These are phyloP conservation scores for Phylloporus sp. DNA, from an alignment of 768 basidiomycete species.

Conservation along the genomic window DNA sequence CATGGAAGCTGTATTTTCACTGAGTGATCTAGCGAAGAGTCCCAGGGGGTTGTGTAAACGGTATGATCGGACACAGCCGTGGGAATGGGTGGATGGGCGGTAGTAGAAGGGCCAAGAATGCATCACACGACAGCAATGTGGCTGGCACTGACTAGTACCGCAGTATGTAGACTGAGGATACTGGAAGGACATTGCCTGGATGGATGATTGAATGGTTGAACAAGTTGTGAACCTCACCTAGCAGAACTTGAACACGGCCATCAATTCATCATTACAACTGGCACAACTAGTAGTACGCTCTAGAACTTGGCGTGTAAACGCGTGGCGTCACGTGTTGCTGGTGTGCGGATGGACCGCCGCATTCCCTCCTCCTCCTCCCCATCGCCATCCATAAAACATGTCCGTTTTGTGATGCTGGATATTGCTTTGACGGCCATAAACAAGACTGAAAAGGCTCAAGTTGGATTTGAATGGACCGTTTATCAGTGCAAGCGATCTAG, in stretches of 20 bases:
- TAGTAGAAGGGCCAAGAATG: too few relatives aligned
- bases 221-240: too few relatives aligned
- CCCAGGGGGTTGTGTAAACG: conserved; percentile 2
- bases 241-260: too few relatives aligned
- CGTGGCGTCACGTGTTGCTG: not conserved
- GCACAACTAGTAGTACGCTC: too few relatives aligned
- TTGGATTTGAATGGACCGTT: too few relatives aligned
- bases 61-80: not conserved
- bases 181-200: too few relatives aligned
- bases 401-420: not conserved
- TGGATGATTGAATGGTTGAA: too few relatives aligned
- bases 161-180: not conserved
- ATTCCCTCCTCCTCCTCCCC: not conserved
- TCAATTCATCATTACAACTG: too few relatives aligned
- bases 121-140: conserved; percentile 6
- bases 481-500: not conserved
- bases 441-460: not conserved
- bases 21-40: not conserved
- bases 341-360: not conserved
- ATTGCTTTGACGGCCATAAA: not conserved
- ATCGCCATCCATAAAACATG: not conserved
- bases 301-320: too few relatives aligned
- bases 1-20: too few relatives aligned
- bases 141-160: not conserved
- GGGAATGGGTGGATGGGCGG: not conserved